Percentiles rank a stretch among this genome's conserved stretches.
phyloP scores from a whole-genome alignment of 306 rosid genomes.

The Rosa multiflora region DNA sequence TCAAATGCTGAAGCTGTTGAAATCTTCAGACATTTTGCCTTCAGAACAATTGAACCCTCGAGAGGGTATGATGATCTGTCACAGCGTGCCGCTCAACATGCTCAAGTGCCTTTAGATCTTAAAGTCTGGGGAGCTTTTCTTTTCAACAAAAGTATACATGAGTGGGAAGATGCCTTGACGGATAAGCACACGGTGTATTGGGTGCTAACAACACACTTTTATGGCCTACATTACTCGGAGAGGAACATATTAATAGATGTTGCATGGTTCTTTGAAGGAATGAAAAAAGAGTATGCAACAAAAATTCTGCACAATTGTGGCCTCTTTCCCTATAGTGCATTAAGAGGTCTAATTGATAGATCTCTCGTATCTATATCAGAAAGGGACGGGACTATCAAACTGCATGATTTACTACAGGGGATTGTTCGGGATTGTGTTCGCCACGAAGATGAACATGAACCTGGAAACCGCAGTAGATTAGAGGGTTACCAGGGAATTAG shows the following conservation, averaged over 20 bases:
- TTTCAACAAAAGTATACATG: neutral
- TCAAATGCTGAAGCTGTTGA: conserved; percentile 12
- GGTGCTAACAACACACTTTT: conserved; percentile 6
- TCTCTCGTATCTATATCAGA: conserved; percentile 28
- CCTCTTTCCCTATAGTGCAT: conserved; percentile 27
- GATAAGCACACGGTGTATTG: neutral
- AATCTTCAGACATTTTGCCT: conserved; percentile 15
- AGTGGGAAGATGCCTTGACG: conserved; percentile 1
- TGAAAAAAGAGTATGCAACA: conserved; percentile 13
- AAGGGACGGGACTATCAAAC: neutral
- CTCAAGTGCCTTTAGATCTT: conserved; percentile 23
- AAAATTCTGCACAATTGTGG: conserved; percentile 22
- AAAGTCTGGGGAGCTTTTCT: conserved; percentile 13
- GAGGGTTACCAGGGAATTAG: neutral
- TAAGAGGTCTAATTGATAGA: conserved; percentile 37
- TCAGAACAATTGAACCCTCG: conserved; percentile 1
- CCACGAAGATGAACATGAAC: neutral
- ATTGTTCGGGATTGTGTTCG: conserved; percentile 11
- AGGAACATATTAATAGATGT: conserved; percentile 27
- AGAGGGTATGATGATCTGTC: neutral
- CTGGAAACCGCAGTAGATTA: neutral
- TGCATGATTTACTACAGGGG: conserved; percentile 39
- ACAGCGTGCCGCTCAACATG: neutral
- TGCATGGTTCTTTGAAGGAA: conserved; percentile 47
- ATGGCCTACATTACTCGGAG: conserved; percentile 11